Conservation (phyloP, 2,329 filamentous ascomycete species). For the Ascochyta koolunga region DNA sequence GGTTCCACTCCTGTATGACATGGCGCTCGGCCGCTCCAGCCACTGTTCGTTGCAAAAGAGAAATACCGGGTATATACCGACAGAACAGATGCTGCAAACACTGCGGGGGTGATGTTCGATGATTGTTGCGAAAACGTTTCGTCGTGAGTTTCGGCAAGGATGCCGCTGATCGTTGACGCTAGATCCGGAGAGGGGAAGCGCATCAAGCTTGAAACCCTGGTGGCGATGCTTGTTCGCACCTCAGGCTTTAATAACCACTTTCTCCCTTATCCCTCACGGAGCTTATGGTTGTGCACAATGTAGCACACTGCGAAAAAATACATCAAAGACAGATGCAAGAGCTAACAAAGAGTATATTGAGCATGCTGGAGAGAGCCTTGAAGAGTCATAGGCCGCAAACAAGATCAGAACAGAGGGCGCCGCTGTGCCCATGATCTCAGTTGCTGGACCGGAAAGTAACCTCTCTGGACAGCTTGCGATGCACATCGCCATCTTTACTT, state of each 20-base stretch:
- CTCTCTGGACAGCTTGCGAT: neutral
- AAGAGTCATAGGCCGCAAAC: neutral
- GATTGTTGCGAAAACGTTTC: conserved; percentile 26
- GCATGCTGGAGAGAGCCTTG: neutral
- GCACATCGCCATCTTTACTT: neutral
- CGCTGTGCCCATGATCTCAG: neutral
- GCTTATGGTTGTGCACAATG: neutral
- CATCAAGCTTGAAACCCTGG: conserved; percentile 14
- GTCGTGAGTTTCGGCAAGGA: conserved; percentile 14
- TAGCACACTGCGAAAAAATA: neutral
- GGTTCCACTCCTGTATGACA: conserved; percentile 7
- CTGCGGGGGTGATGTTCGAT: conserved; percentile 25
- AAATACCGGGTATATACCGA: neutral
- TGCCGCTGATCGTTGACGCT: conserved; percentile 4
- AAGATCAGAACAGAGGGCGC: neutral
- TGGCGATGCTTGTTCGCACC: conserved; percentile 25
- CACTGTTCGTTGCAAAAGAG: neutral
- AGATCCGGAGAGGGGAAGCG: conserved; percentile 18
- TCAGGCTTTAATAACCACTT: conserved; percentile 18
- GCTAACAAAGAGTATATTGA: neutral
- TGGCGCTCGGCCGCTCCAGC: neutral
- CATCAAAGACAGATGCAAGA: neutral
- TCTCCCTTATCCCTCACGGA: conserved; percentile 6
- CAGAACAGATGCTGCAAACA: conserved; percentile 5
- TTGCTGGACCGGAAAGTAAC: neutral